These are phyloP conservation scores for Isatis tinctoria DNA, from an alignment of 345 rosid species.

Conservation along the genomic window DNA sequence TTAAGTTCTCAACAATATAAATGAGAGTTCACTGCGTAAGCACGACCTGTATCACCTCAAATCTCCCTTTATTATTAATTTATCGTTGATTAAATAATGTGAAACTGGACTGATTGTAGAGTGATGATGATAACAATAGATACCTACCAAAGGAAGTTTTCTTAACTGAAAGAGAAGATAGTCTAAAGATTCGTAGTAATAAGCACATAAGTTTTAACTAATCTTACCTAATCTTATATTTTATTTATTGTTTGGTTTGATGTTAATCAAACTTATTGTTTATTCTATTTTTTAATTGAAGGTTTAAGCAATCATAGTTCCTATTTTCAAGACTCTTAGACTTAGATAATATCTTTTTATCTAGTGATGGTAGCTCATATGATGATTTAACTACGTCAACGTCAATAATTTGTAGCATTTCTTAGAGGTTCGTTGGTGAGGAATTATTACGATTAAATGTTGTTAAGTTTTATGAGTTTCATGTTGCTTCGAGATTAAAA, in stretches of 20 bases:
- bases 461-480: too few species aligned
- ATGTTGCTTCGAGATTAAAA: too few species aligned
- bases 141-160: conserved; percentile 17
- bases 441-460: too few species aligned
- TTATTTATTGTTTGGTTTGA: background rate
- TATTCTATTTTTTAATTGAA: background rate
- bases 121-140: conserved; percentile 11
- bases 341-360: background rate
- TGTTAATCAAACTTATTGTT: background rate
- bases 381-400: background rate
- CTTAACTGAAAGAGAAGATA: conserved; percentile 19
- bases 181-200: conserved; percentile 24
- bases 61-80: background rate
- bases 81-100: background rate
- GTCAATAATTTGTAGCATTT: background rate
- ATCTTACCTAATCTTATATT: conserved; percentile 3
- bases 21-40: background rate
- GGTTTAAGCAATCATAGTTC: background rate
- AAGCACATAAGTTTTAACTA: conserved; percentile 15
- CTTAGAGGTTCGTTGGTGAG: conserved; percentile 6
- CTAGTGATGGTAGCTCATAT: conserved; percentile 2
- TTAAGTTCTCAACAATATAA: background rate
- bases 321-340: background rate
- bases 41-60: background rate
- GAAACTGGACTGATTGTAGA: conserved; percentile 1